Evolutionary conservation across 768 basidiomycete species (phyloP).

Genomic region (Dendrothele bispora): DNA sequence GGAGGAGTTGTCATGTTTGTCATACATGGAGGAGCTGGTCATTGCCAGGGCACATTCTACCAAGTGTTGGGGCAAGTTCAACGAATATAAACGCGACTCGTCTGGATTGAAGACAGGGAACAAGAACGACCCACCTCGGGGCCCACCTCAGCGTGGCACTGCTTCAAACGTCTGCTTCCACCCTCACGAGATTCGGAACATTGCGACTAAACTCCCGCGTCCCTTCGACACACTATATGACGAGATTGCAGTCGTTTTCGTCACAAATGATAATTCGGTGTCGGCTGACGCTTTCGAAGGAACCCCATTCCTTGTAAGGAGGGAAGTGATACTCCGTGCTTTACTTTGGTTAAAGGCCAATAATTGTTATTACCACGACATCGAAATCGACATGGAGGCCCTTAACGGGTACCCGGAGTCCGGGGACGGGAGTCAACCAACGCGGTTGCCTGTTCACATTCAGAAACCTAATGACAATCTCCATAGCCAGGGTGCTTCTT

Average conservation of each 20-base stretch:
- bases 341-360: conserved; percentile 12
- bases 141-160: conserved; percentile 5
- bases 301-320: conserved; percentile 12
- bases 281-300: conserved; percentile 6
- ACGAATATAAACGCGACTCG: neutral
- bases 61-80: conserved; percentile 11
- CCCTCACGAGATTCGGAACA: conserved; percentile 11
- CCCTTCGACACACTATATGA: conserved; percentile 12
- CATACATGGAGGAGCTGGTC: conserved; percentile 14
- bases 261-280: conserved; percentile 1
- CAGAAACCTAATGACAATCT: conserved; percentile 6
- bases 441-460: conserved; percentile 10
- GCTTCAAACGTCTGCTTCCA: conserved; percentile 14
- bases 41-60: conserved; percentile 11
- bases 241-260: conserved; percentile 14
- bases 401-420: conserved; percentile 10
- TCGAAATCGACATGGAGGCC: conserved; percentile 6
- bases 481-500: conserved; percentile 10
- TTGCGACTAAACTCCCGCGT: conserved; percentile 1
- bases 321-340: conserved; percentile 1
- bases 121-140: neutral
- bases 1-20: conserved; percentile 1
- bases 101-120: no score
- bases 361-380: conserved; percentile 13
- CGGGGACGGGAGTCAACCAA: neutral